A percentile compares a stretch with the other conserved stretches of the same genome.
phyloP scores from a whole-genome alignment of 2,329 filamentous ascomycete genomes.

The Clonostachys solani region DNA sequence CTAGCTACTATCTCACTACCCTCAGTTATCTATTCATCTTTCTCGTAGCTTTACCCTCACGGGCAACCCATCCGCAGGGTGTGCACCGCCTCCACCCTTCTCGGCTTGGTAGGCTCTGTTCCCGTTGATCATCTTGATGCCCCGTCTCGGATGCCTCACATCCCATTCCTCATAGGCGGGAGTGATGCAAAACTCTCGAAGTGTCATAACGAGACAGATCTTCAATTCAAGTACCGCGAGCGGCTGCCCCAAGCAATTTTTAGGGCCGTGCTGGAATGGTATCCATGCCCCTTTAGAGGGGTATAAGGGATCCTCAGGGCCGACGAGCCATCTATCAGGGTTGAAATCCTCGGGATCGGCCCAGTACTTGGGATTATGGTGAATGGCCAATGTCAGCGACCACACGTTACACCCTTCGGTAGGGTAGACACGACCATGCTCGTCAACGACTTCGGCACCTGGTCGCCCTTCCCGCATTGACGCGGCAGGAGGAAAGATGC shows the following conservation, averaged over 20 bases:
- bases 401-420: slow-evolving; percentile 9
- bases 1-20: no score
- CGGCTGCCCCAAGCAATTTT: slow-evolving; percentile 53
- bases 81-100: slow-evolving; percentile 9
- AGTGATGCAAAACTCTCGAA: slow-evolving; percentile 44
- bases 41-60: slow-evolving; percentile 6
- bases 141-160: slow-evolving; percentile 21
- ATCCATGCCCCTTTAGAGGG: slow-evolving; percentile 36
- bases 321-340: slow-evolving; percentile 34
- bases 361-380: slow-evolving; percentile 28
- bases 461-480: slow-evolving; percentile 27
- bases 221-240: slow-evolving; percentile 48
- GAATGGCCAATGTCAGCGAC: slow-evolving; percentile 10
- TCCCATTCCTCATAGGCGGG: slow-evolving; percentile 21
- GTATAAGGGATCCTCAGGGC: slow-evolving; percentile 13
- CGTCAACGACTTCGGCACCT: slow-evolving; percentile 31
- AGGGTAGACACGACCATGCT: slow-evolving; percentile 33
- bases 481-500: slow-evolving; percentile 42
- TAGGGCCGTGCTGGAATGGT: slow-evolving; percentile 46
- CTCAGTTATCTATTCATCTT: not conserved
- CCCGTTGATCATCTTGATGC: slow-evolving; percentile 8
- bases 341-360: slow-evolving; percentile 28
- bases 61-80: slow-evolving; percentile 15
- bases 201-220: slow-evolving; percentile 41
- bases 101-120: slow-evolving; percentile 18